phyloP scores from a whole-genome alignment of 768 basidiomycete species.

The Cyclocybe cylindracea region DNA sequence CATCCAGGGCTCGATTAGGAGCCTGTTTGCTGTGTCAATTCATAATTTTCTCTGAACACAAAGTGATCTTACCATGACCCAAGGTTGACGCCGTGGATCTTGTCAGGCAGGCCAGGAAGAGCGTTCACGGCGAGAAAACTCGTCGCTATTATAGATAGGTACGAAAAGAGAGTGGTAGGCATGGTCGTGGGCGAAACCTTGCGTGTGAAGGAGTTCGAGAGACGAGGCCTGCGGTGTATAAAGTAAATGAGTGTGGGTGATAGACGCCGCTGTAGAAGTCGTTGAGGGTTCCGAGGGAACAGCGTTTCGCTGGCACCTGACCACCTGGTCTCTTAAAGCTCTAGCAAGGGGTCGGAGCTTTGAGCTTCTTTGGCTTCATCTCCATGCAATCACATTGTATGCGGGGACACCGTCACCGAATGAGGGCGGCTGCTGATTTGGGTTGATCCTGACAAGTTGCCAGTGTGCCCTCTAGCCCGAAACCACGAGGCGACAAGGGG shows the following conservation, averaged over 20 bases:
- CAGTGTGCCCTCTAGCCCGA: no score
- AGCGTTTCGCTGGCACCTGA: slow-evolving; percentile 3
- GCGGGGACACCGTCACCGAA: no score
- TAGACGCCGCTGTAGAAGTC: not conserved
- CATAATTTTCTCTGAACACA: slow-evolving; percentile 38
- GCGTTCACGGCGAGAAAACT: slow-evolving; percentile 14
- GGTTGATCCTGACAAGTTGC: no score
- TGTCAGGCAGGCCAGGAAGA: slow-evolving; percentile 33
- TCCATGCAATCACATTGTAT: no score
- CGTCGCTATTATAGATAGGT: slow-evolving; percentile 12
- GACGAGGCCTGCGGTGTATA: slow-evolving; percentile 7
- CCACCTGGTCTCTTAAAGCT: not conserved
- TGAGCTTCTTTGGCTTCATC: no score
- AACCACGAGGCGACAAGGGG: no score
- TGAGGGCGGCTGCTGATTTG: no score
- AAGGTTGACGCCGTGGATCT: slow-evolving; percentile 74
- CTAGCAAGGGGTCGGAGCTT: no score
- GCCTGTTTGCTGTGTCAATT: slow-evolving; percentile 41
- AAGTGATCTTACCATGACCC: slow-evolving; percentile 54
- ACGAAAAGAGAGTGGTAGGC: slow-evolving; percentile 25
- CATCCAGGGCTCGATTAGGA: slow-evolving; percentile 84
- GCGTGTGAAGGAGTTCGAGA: not conserved
- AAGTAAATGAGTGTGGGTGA: slow-evolving; percentile 2
- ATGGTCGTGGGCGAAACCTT: slow-evolving; percentile 8
- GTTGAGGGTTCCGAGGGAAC: not conserved